These are phyloP conservation scores for Mycocalia duriaeana DNA, from an alignment of 1,284 basidiomycete species.

Conservation along the genomic window DNA sequence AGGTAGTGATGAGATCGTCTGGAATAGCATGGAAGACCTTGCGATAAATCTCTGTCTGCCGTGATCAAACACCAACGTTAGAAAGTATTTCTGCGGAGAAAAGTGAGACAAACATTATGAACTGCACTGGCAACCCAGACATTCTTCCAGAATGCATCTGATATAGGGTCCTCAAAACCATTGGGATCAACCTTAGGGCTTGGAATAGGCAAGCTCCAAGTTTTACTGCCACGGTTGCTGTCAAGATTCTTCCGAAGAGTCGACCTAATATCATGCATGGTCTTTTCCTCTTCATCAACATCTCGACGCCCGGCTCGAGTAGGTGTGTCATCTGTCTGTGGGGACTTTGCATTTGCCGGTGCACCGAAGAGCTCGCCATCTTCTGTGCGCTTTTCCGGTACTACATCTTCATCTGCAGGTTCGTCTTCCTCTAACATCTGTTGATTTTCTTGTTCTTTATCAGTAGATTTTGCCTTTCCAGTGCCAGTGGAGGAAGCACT, in stretches of 20 bases:
- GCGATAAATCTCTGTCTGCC: conserved; percentile 90
- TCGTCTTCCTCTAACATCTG: not conserved
- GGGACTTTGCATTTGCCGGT: conserved; percentile 46
- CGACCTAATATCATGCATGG: conserved; percentile 44
- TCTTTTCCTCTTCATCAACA: conserved; percentile 46
- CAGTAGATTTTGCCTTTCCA: too few relatives aligned
- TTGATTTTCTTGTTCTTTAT: conserved; percentile 9
- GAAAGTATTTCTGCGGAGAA: not conserved
- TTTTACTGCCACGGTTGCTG: conserved; percentile 48
- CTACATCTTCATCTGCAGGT: conserved; percentile 3
- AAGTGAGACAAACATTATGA: conserved; percentile 64
- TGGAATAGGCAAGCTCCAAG: conserved; percentile 60
- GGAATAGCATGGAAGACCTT: conserved; percentile 91
- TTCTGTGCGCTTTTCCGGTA: conserved; percentile 30
- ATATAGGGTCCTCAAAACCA: conserved; percentile 84
- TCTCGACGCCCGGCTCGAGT: conserved; percentile 41
- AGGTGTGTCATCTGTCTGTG: conserved; percentile 42
- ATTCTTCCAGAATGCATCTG: conserved; percentile 82
- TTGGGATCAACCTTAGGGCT: conserved; percentile 72
- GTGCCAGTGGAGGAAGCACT: too few relatives aligned
- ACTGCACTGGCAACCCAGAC: conserved; percentile 83
- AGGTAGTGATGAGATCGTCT: conserved; percentile 86
- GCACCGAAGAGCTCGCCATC: conserved; percentile 44
- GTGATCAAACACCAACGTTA: too few relatives aligned
- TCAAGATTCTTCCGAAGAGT: conserved; percentile 52